phyloP scores from a whole-genome alignment of 1,284 basidiomycete genomes.

The Ceratobasidium sp. region DNA sequence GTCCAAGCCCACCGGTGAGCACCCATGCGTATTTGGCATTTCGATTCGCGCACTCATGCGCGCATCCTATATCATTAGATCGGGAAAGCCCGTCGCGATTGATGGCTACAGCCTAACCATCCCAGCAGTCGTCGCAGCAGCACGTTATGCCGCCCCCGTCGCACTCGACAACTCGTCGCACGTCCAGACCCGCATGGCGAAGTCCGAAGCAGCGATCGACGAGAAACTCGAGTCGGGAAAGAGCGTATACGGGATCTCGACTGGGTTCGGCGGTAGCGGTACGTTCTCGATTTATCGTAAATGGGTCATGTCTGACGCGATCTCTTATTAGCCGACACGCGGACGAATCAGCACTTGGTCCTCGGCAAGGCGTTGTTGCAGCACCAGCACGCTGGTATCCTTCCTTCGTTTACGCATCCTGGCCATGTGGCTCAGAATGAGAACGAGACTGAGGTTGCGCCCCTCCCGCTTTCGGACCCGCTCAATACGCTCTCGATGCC shows the following conservation, averaged over 20 bases:
- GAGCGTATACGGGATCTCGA: constrained; percentile 72
- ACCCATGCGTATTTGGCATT: constrained; percentile 4
- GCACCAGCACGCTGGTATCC: constrained; percentile 78
- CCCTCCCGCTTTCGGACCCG: constrained; percentile 71
- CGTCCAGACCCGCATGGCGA: constrained; percentile 63
- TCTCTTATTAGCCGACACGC: constrained; percentile 65
- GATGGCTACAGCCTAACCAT: constrained; percentile 78
- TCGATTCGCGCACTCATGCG: constrained; percentile 27
- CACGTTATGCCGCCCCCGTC: constrained; percentile 69
- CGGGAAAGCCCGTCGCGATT: constrained; percentile 61
- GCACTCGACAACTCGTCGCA: constrained; percentile 63
- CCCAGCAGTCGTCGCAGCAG: constrained; percentile 75
- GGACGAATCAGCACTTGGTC: constrained; percentile 72
- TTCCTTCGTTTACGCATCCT: constrained; percentile 54
- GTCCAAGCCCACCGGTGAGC: constrained; percentile 42
- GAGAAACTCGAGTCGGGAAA: constrained; percentile 73
- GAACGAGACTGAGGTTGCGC: constrained; percentile 29
- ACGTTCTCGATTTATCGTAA: constrained; percentile 15
- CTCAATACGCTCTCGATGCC: constrained; percentile 81
- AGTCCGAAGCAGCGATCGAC: constrained; percentile 69
- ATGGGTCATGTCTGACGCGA: constrained; percentile 5
- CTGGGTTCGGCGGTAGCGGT: constrained; percentile 44
- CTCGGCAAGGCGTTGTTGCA: constrained; percentile 82
- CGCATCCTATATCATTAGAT: constrained; percentile 14
- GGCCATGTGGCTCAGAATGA: constrained; percentile 16